Base-by-base conservation (phyloP, 352 stramenopile species). In the Globisporangium cystogenes region DNA sequence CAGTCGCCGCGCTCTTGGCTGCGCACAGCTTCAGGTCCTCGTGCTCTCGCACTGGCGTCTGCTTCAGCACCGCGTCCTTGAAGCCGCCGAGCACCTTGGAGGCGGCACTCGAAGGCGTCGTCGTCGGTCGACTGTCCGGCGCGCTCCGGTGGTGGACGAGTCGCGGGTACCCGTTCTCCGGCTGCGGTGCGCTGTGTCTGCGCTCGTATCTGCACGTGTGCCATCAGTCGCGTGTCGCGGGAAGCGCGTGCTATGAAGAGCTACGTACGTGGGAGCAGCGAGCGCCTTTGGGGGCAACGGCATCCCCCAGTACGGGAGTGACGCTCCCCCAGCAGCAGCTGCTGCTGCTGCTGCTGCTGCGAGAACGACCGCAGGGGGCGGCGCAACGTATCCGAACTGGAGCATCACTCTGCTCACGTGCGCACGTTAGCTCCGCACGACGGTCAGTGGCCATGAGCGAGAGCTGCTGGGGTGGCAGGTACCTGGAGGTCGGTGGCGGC, bases 1-100 rank as follows among this genome's bases (percentile, higher is more conserved):
- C 26, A 29, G 3, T 2, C 26, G 26, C 23, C 43, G 8, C 40
- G 1, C 5, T 45, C 40, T 12, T 45, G 7, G 7, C 39, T 16
- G 7, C 5, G 3, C 3, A 12, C n/a, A 15, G n/a, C 4, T 20
- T 53, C n/a, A 36, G 47, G 16, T 39, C 36, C 2, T 40, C 49
- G 14, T 10, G 15, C 10, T 11, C 10, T 20, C 45, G 40, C 10
- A 11, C 56, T 14, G 36, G 16, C 7, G 54, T 69, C 47, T 80
- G 70, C 46, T 72, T 68, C 15, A 88, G 54, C 7, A 86, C 73
- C 21, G 70, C 69, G 52, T 86, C 76, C 27, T 82, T 72, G 48
- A 83, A 86, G 12, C 40, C 40, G 20, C n/a, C 40, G 73, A 29
- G 4, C 82, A 37, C 26, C 72, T 67, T 7, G 14, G 31, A 36